Base-by-base conservation (phyloP, 805 yeast species). In the Kurtzmaniella fragi region DNA sequence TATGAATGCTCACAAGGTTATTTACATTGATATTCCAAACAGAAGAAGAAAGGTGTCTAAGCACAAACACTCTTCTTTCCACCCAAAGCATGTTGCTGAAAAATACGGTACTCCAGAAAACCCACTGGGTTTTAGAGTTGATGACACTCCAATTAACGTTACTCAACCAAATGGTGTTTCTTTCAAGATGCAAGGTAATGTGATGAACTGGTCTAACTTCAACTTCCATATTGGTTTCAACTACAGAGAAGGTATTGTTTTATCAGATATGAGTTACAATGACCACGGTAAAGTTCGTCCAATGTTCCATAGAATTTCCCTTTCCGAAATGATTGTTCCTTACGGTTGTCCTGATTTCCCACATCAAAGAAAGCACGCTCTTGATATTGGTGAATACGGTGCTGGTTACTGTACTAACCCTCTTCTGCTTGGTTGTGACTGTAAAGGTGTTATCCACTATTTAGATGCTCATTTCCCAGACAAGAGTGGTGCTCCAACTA, bases 371-470 rank as follows among this genome's bases (percentile, higher is more conserved):
- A 84, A 84, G 63, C 93, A 84, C 53, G 93, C 93, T 32, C 77
- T 84, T 62, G 93, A 84, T 64, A 78, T 84, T 49, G 93, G 93
- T 59, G 93, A 84, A 61, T 84, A 84, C 58, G 93, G 93, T 66
- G 91, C 89, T 45, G 93, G 93, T 55, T 78, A 78, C 68, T 79
- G 84, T 80, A 81, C 93, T 39, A 84, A 84, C 64, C 85, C 90
- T 27, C 71, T 84, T 47, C 66, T 83, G 15, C 72, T 84, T 40
- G 91, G 91, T 31, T 84, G 93, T 59, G 93, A 84, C 61, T 84
- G 93, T 69, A 84, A 84, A 61, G 93, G 93, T 57, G 87, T 78
- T 33, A 84, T 84, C 52, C 90, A 85, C 60, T 84, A 84, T 65
- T 57, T 84, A 62, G 90, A 84, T 62, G 90, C 86, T n/a, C 80